A percentile compares a stretch with the other conserved stretches of the same genome.
Conservation (phyloP, 495 filamentous ascomycete genomes). For the Aspergillus cavernicola region DNA sequence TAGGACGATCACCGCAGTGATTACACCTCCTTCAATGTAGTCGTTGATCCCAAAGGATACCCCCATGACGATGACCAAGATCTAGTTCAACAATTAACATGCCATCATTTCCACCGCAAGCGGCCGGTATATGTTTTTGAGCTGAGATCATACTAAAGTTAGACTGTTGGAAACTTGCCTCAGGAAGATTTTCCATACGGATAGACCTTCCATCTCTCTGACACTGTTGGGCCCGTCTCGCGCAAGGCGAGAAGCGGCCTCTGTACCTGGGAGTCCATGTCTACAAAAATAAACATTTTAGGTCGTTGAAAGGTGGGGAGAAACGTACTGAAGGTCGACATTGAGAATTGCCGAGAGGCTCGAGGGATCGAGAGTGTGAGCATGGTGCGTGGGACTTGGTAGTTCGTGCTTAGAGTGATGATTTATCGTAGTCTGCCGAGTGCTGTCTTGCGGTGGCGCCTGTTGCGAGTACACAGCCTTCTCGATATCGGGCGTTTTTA, state of each 20-base stretch:
- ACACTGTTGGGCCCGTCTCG: slow-evolving; percentile 60
- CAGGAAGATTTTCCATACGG: slow-evolving; percentile 53
- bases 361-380: slow-evolving; percentile 29
- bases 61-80: slow-evolving; percentile 80
- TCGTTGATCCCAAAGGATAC: slow-evolving; percentile 76
- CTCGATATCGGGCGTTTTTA: slow-evolving; percentile 15
- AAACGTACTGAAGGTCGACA: slow-evolving; percentile 29
- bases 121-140: not conserved
- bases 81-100: slow-evolving; percentile 39
- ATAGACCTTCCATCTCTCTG: slow-evolving; percentile 52
- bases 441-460: not conserved
- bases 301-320: not conserved
- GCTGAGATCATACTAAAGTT: slow-evolving; percentile 44
- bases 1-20: slow-evolving; percentile 74
- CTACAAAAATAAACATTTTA: slow-evolving; percentile 13
- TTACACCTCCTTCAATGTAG: slow-evolving; percentile 79
- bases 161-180: slow-evolving; percentile 63
- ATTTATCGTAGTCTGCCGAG: not conserved
- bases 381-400: slow-evolving; percentile 7
- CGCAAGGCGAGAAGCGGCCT: slow-evolving; percentile 51
- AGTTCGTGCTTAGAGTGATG: not conserved
- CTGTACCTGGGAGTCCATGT: slow-evolving; percentile 53
- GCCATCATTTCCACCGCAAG: slow-evolving; percentile 7
- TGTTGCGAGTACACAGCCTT: slow-evolving; percentile 2
- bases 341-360: slow-evolving; percentile 24